Conservation (phyloP, 2,329 filamentous ascomycete genomes). For the Verticillium dahliae region DNA sequence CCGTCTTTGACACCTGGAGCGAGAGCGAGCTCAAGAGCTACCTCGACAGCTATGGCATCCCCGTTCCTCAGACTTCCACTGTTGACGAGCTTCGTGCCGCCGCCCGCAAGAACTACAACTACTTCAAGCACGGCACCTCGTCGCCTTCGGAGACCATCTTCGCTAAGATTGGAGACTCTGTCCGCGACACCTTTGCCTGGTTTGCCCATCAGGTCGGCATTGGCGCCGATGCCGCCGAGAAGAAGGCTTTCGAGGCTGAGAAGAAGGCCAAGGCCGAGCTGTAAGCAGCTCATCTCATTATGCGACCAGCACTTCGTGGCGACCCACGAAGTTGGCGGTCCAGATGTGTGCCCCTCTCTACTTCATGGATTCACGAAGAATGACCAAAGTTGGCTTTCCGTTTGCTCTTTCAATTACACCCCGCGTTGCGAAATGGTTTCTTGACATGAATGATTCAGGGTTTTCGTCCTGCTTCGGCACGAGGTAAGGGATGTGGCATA, state of each 20-base stretch:
- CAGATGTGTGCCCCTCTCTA: background rate
- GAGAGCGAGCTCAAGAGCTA: constrained; percentile 70
- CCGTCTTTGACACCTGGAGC: constrained; percentile 67
- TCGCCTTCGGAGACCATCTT: constrained; percentile 59
- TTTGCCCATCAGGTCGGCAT: constrained; percentile 39
- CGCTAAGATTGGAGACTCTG: constrained; percentile 51
- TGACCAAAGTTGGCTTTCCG: constrained; percentile 10
- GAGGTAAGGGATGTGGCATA: background rate
- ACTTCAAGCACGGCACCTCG: constrained; percentile 69
- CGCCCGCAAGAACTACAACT: constrained; percentile 67
- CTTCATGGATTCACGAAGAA: constrained; percentile 8
- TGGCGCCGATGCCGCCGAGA: constrained; percentile 38
- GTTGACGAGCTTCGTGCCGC: constrained; percentile 64
- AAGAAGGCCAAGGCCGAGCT: constrained; percentile 41
- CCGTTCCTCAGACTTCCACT: constrained; percentile 59
- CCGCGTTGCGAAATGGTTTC: background rate
- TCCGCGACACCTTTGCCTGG: constrained; percentile 45
- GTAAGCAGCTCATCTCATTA: constrained; percentile 21
- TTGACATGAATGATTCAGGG: background rate
- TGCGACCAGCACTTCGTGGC: background rate
- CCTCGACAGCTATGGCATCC: constrained; percentile 70
- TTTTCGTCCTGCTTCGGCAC: background rate
- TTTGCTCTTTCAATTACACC: constrained; percentile 2
- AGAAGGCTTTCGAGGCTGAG: constrained; percentile 33
- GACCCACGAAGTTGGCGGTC: background rate